A percentile compares a stretch with the other conserved stretches of the same genome.
Evolutionary conservation across 2,329 filamentous ascomycete genomes (phyloP).

Genomic region (Stachybotrys elegans): DNA sequence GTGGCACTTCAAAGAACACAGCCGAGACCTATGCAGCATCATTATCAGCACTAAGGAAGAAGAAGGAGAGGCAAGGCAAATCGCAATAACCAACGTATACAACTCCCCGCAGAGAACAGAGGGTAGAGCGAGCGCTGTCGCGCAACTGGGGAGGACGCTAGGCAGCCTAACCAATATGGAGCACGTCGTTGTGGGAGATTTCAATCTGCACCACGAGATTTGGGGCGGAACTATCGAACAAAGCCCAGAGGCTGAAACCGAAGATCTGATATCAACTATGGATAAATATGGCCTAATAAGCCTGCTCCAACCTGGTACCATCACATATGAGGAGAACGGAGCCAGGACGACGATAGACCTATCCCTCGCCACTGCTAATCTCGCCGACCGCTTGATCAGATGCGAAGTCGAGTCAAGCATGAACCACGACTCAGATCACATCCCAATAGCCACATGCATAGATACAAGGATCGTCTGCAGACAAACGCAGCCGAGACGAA

Average conservation of each 20-base stretch:
- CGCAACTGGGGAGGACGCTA: background rate
- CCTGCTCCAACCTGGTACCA: background rate
- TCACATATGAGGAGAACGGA: background rate
- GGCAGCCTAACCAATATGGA: background rate
- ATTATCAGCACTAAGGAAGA: background rate
- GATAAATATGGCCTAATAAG: constrained; percentile 2
- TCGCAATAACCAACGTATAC: constrained; percentile 3
- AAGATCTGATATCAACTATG: constrained; percentile 3
- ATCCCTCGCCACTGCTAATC: background rate
- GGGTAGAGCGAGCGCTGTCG: background rate
- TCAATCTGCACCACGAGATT: constrained; percentile 1
- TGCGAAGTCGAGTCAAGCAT: background rate
- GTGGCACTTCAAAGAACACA: constrained; percentile 1
- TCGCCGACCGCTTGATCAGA: constrained; percentile 1
- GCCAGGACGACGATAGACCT: background rate
- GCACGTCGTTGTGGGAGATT: constrained; percentile 1
- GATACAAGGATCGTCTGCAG: background rate
- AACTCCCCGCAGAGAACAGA: background rate
- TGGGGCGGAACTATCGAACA: background rate
- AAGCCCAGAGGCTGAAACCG: background rate
- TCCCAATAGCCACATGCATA: background rate
- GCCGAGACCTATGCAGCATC: background rate
- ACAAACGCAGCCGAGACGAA: background rate
- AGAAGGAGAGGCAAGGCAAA: background rate
- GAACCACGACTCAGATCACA: background rate